Evolutionary conservation across 495 filamentous ascomycete genomes (phyloP), one percentile per base, ranked within the genome.

Genomic region (Staphylotrichum longicolle): DNA sequence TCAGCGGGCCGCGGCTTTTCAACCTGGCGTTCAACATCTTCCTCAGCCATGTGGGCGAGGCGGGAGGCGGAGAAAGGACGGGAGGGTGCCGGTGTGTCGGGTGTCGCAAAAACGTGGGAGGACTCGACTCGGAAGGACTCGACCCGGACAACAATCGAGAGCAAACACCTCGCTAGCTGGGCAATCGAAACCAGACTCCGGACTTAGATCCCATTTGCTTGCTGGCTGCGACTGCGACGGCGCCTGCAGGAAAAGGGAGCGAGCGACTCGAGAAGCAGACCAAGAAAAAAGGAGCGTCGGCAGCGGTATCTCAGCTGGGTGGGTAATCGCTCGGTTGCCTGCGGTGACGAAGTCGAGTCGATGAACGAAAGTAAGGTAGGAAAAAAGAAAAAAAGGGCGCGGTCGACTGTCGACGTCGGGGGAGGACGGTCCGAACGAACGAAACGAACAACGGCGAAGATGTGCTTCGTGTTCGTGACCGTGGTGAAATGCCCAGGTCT

Each of bases 21-120:
- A 40, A 30, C 61, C 57, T 67, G 65, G 57, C 57, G 57, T 32
- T 67, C 65, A 41, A 67, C 53, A 64, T 67, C 65, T 20, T 67
- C 63, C 20, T 65, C 64, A 40, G 64, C 61, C 64, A 63, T 65
- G 48, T 57, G 44, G 56, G 34, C 56, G 49, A 15, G 33, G 50
- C 49, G 42, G 14, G 5, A 27, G 37, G 2, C 37, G 37, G 37
- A 39, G 6, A 1, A 10, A n/a, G 41, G n/a, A 30, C 34, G 58
- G 11, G 10, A 49, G 41, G 47, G 32, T 59, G 30, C 47, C n/a
- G 40, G 32, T 15, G 33, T 27, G 11, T 54, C 52, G 52, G 50
- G 39, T 42, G 37, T 47, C 15, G 15, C 45, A 27, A 27, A 27
- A 27, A 27, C 20, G 20, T 27, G 20, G 37, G 37, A 10, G 37